Base-by-base conservation (phyloP, 192 early-diverging fungal genomes). In the Coemansia sp. region DNA sequence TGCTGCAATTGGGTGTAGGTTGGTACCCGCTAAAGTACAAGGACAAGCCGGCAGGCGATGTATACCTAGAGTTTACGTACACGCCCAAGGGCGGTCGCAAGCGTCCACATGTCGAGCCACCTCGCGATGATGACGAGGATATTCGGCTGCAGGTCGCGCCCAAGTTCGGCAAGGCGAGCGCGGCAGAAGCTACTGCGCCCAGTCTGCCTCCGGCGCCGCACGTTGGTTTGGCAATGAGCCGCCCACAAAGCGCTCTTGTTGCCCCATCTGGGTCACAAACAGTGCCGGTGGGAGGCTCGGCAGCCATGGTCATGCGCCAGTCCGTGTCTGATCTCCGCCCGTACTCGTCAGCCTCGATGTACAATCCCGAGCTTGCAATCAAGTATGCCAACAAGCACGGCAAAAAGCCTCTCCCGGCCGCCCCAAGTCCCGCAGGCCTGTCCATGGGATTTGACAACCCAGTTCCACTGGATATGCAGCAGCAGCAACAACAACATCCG, bases 51-150 rank as follows among this genome's bases (percentile, higher is more conserved):
- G 61, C 64, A 1, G 78, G 78, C 10, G 60, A 70, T 23, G 51
- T 80, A 5, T 76, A 76, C 41, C 40, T 80, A 32, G 78, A 76
- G 36, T 68, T 80, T 32, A 76, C 72, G 4, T 80, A 51, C 32
- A 76, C 60, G 9, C 72, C 68, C 26, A 67, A 57, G 32, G 68
- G 56, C 22, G 63, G 78, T 19, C 59, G 60, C 47, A 68, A 59
- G 33, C 53, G 42, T 23, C 33, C 40, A 42, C 32, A 35, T 45
- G 46, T 18, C 38, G 45, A 47, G 15, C 45, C 27, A 4, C 45
- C 27, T n/a, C 27, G 27, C 15, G 51, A 68, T 0, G 65, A 68
- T 0, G 57, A 62, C 11, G 56, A 69, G 13, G 9, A 49, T 35
- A 10, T 68, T 53, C 47, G 45, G 8, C 5, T 47, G 7, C 51